Base-by-base conservation (phyloP, 768 basidiomycete species). In the Tylopilus intermedius region DNA sequence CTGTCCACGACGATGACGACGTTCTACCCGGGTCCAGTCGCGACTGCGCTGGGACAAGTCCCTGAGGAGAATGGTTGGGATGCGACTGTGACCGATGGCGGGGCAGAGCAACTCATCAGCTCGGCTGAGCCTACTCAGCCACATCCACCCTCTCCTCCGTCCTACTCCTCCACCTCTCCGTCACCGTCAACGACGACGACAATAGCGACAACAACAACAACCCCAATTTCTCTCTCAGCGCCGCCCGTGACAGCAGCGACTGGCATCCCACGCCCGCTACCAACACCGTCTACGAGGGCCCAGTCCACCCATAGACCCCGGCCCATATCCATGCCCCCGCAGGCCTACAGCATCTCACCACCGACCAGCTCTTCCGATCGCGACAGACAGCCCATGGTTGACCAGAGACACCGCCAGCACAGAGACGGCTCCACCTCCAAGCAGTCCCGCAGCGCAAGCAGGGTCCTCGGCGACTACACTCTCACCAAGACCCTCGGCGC, bases 401-500 rank as follows among this genome's bases (percentile, higher is more conserved):
- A 67, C 38, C 61, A 63, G 53, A 65, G 58, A 50, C 67, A 64
- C 51, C 63, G 64, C 45, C 62, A 62, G 32, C 58, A 56, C 64
- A 64, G 69, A 49, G 64, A 71, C 33, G 66, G 57, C 45, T 65
- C 72, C 22, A 56, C 73, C 1, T 54, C 66, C 61, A 62, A 71
- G 61, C 75, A 57, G 63, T 68, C 67, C 55, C 70, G 67, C 63
- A 62, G 49, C 39, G 54, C 66, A 44, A 62, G 74, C 61, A 72
- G 87, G 70, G 77, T 91, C 53, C 76, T 99, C 14, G 95, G 94
- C 30, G 93, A 97, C 67, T 99, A 96, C 74, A 90, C 90, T 55
- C 81, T 99, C 60, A 89, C 89, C 65, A 98, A 97, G 79, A 96
- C 95, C 5, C 79, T 99, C 39, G 95, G 95, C 24, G 95, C 94